phyloP scores from a whole-genome alignment of 306 rosid species.

The Sesbania bispinosa region DNA sequence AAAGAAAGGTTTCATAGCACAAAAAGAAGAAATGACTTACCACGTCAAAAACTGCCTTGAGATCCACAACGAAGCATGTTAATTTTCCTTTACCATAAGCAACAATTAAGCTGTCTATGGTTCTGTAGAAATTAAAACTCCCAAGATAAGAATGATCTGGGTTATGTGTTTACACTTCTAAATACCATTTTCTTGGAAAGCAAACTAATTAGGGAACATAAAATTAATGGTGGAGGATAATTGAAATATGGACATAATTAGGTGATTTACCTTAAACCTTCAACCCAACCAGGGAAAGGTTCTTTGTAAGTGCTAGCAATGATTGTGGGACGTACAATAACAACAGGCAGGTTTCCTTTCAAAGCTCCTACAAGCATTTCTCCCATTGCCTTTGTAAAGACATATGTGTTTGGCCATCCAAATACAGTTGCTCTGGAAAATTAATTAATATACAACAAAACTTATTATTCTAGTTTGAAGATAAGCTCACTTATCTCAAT shows the following conservation, averaged over 20 bases:
- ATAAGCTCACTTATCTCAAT: too few relatives aligned
- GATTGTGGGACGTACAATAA: slow-evolving; percentile 63
- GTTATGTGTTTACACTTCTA: not conserved
- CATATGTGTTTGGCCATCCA: slow-evolving; percentile 91
- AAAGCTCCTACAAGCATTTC: slow-evolving; percentile 55
- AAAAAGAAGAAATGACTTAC: slow-evolving; percentile 35
- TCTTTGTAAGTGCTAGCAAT: slow-evolving; percentile 68
- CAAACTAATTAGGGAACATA: too few relatives aligned
- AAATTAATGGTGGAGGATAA: not conserved
- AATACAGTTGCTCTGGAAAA: slow-evolving; percentile 45
- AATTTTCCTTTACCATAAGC: slow-evolving; percentile 74
- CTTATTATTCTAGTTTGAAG: not conserved
- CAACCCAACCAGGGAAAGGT: slow-evolving; percentile 90
- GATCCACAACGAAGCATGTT: slow-evolving; percentile 41
- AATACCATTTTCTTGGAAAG: not conserved
- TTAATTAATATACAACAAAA: not conserved
- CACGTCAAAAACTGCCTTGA: slow-evolving; percentile 39
- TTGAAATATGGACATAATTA: not conserved
- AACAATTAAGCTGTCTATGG: slow-evolving; percentile 55
- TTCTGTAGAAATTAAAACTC: slow-evolving; percentile 44
- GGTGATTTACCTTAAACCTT: slow-evolving; percentile 60
- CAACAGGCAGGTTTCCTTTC: slow-evolving; percentile 41
- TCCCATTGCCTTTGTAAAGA: slow-evolving; percentile 84
- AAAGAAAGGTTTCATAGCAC: too few relatives aligned
- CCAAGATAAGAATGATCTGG: not conserved